A percentile compares a stretch with the other conserved stretches of the same genome.
Evolutionary conservation across 2,329 filamentous ascomycete genomes (phyloP).

Genomic region (Arthrobotrys sphaeroides): DNA sequence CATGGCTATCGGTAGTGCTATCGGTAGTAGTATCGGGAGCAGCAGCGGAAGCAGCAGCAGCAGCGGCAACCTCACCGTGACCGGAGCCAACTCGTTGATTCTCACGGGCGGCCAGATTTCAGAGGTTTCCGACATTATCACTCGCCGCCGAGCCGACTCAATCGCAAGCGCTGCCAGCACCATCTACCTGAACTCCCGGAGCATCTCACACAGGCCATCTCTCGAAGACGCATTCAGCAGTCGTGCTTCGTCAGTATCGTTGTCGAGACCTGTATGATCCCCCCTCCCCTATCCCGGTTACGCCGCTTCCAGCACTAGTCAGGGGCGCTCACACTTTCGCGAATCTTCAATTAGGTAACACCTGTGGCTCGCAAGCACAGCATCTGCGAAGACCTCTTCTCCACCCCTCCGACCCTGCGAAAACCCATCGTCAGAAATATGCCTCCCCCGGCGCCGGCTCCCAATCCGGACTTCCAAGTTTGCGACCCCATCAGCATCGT

Average conservation of each 20-base stretch:
- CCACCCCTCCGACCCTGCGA: slow-evolving; percentile 41
- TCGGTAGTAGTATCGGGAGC: slow-evolving; percentile 14
- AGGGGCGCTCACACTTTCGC: slow-evolving; percentile 23
- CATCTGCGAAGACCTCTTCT: slow-evolving; percentile 50
- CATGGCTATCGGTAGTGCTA: slow-evolving; percentile 34
- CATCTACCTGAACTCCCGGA: slow-evolving; percentile 40
- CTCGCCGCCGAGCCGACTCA: slow-evolving; percentile 42
- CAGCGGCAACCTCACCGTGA: slow-evolving; percentile 12
- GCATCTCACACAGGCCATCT: slow-evolving; percentile 31
- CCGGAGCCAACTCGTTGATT: neutral
- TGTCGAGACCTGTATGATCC: slow-evolving; percentile 41
- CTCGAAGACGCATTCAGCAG: slow-evolving; percentile 41
- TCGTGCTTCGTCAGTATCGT: slow-evolving; percentile 32
- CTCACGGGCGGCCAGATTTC: slow-evolving; percentile 7
- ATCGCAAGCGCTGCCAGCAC: slow-evolving; percentile 45
- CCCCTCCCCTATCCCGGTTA: neutral
- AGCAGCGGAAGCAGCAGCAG: slow-evolving; percentile 20
- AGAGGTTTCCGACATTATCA: slow-evolving; percentile 28
- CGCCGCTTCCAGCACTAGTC: slow-evolving; percentile 5
- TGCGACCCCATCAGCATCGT: slow-evolving; percentile 46
- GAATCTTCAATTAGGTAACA: slow-evolving; percentile 31
- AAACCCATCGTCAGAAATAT: slow-evolving; percentile 28
- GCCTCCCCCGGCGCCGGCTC: slow-evolving; percentile 23
- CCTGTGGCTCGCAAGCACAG: slow-evolving; percentile 42
- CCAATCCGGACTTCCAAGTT: slow-evolving; percentile 42